Base-by-base conservation (phyloP, 805 yeast species). In the Priceomyces fermenticarens region DNA sequence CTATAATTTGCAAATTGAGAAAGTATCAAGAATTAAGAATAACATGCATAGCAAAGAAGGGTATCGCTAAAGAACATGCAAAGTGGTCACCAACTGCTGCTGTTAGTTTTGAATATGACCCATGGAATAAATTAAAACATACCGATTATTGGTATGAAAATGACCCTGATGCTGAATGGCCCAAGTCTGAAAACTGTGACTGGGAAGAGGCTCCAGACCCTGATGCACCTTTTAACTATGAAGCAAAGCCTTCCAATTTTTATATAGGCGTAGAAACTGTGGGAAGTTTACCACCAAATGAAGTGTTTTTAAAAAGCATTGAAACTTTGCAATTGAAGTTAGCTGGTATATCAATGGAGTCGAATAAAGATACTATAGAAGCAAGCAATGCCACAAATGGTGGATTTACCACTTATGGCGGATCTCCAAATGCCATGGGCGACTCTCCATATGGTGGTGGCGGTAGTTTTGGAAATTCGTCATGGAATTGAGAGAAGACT, bases 81-180 rank as follows among this genome's bases (percentile, higher is more conserved):
- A 93, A 93, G 59, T 93, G 99, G 99, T 83, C 93, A 5, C 97
- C 99, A 10, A 85, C 95, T 51, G 78, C 97, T 0, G 98, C 98
- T 15, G 78, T 91, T 41, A 97, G 95, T 13, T 91, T 91, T 55
- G 99, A 91, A 63, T 91, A 91, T 58, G 99, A 91, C 57, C 99
- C 99, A n/a, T 91, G 96, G 95, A 93, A 93, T 67, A 93, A 91
- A 66, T 75, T 93, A 55, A 84, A 86, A 59, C 99, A 93, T 62
- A 93, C 99, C 0, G 96, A 89, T 54, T 87, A 78, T 58, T 93
- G 99, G 99, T 88, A 85, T 61, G 99, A 93, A 66, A 91, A 82
- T 47, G 85, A 81, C 58, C 85, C 87, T 27, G 88, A 80, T 30
- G 78, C 73, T 35, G 99, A 93, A 70, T 93, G 99, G 99, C 99